These are phyloP conservation scores for Aspergillus neotritici DNA, from an alignment of 2,329 filamentous ascomycete species.

Conservation along the genomic window DNA sequence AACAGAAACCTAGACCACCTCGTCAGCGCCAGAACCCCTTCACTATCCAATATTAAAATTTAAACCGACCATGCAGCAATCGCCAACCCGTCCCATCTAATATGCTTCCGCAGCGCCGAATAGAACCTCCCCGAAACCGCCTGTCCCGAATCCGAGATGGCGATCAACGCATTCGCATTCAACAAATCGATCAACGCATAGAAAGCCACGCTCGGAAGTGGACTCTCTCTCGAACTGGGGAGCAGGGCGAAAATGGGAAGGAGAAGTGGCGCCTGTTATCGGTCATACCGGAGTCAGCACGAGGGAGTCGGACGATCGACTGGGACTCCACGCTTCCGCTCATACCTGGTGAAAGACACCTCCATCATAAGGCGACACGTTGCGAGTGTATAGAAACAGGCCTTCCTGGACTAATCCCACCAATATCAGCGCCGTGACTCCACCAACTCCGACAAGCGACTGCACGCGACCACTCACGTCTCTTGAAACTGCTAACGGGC, in stretches of 20 bases:
- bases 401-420: slow-evolving; percentile 75
- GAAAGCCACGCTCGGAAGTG: slow-evolving; percentile 70
- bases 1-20: slow-evolving; percentile 67
- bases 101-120: slow-evolving; percentile 68
- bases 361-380: slow-evolving; percentile 94
- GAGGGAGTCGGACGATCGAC: background rate
- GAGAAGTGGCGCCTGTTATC: slow-evolving; percentile 68
- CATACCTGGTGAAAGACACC: slow-evolving; percentile 67
- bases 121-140: slow-evolving; percentile 69
- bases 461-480: slow-evolving; percentile 57
- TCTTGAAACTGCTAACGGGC: slow-evolving; percentile 95
- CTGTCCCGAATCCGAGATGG: slow-evolving; percentile 76
- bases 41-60: background rate
- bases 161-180: slow-evolving; percentile 70
- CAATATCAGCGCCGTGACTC: slow-evolving; percentile 4
- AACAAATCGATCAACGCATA: slow-evolving; percentile 77
- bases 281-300: slow-evolving; percentile 1
- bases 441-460: background rate
- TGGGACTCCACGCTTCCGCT: background rate
- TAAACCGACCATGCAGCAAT: slow-evolving; percentile 68
- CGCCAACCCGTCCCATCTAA: slow-evolving; percentile 66
- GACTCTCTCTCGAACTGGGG: slow-evolving; percentile 61
- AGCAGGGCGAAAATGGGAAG: slow-evolving; percentile 87
- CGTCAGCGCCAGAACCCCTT: slow-evolving; percentile 1
- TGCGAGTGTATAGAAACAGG: slow-evolving; percentile 89